Evolutionary conservation across 192 early-diverging fungal species (phyloP).

Genomic region (Coemansia sp.): DNA sequence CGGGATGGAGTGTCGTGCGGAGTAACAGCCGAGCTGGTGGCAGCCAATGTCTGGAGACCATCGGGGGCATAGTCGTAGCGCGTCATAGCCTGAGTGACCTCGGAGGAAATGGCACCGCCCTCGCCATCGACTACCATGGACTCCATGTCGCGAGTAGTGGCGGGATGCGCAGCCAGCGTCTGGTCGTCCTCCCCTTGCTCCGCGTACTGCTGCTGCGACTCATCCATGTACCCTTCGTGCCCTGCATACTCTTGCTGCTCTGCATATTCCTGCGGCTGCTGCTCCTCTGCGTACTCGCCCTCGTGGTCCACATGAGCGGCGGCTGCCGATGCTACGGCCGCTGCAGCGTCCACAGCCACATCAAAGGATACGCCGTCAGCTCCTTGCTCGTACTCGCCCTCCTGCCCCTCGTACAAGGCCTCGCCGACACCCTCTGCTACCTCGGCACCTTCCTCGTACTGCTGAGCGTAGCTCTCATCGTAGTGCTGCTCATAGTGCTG

Average conservation of each 20-base stretch:
- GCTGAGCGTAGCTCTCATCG: conserved; percentile 30
- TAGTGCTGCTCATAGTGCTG: conserved; percentile 45
- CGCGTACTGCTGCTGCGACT: conserved; percentile 32
- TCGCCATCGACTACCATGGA: conserved; percentile 42
- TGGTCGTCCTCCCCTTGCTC: conserved; percentile 46
- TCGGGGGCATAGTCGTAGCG: conserved; percentile 52
- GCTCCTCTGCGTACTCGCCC: conserved; percentile 18
- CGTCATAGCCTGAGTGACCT: conserved; percentile 45
- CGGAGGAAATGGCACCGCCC: conserved; percentile 21
- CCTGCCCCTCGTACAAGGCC: conserved; percentile 38
- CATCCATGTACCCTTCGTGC: conserved; percentile 39
- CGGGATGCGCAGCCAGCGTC: conserved; percentile 51
- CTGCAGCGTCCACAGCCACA: conserved; percentile 27
- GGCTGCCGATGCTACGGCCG: conserved; percentile 30
- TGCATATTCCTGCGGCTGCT: conserved; percentile 33
- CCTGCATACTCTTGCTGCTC: conserved; percentile 35
- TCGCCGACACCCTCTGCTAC: conserved; percentile 27
- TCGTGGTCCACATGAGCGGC: conserved; percentile 13
- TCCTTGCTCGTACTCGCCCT: conserved; percentile 44
- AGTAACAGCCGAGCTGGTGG: conserved; percentile 53
- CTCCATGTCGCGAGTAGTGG: conserved; percentile 51
- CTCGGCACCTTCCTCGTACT: conserved; percentile 35
- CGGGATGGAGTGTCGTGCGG: conserved; percentile 41
- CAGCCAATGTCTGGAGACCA: conserved; percentile 54
- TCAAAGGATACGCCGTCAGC: conserved; percentile 24